Percentiles rank a stretch among this genome's conserved stretches.
phyloP scores from a whole-genome alignment of 805 yeast genomes.

The Zygosaccharomyces siamensis region DNA sequence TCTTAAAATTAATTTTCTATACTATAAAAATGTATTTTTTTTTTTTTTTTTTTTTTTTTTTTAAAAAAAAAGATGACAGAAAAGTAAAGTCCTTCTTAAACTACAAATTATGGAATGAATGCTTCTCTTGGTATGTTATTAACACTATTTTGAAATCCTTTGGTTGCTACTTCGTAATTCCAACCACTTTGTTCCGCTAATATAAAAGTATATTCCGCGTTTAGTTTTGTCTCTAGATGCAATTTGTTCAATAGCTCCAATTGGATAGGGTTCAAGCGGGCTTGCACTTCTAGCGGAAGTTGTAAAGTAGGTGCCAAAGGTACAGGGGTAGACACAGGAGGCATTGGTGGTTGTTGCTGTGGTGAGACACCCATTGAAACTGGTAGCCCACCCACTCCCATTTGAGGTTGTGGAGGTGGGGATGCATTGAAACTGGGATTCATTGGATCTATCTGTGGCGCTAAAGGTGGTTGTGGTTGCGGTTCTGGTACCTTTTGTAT shows the following conservation, averaged over 20 bases:
- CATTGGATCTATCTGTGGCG: conserved; percentile 5
- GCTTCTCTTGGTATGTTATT: conserved; percentile 57
- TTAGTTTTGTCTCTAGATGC: conserved; percentile 68
- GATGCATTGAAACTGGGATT: conserved; percentile 2
- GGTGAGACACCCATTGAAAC: conserved; percentile 12
- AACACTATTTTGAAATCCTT: conserved; percentile 66
- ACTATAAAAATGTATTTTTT: too few relatives aligned
- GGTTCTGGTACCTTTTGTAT: conserved; percentile 8
- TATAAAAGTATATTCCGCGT: conserved; percentile 73
- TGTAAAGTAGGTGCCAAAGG: conserved; percentile 34
- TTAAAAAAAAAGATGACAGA: background rate
- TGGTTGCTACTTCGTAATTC: conserved; percentile 66
- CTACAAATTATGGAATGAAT: conserved; percentile 29
- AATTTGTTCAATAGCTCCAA: conserved; percentile 61
- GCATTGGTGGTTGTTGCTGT: conserved; percentile 10
- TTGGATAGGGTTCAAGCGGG: conserved; percentile 50
- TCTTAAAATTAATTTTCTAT: too few relatives aligned
- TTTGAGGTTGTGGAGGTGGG: background rate
- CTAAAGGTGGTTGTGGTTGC: conserved; percentile 9
- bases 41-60: too few relatives aligned
- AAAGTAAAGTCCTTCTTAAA: background rate
- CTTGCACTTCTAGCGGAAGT: conserved; percentile 50
- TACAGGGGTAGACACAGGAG: conserved; percentile 13
- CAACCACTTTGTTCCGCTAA: conserved; percentile 84
- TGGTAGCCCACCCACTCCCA: conserved; percentile 1